Evolutionary conservation across 2,329 filamentous ascomycete species (phyloP).

Genomic region (Nannizzia gypsea): DNA sequence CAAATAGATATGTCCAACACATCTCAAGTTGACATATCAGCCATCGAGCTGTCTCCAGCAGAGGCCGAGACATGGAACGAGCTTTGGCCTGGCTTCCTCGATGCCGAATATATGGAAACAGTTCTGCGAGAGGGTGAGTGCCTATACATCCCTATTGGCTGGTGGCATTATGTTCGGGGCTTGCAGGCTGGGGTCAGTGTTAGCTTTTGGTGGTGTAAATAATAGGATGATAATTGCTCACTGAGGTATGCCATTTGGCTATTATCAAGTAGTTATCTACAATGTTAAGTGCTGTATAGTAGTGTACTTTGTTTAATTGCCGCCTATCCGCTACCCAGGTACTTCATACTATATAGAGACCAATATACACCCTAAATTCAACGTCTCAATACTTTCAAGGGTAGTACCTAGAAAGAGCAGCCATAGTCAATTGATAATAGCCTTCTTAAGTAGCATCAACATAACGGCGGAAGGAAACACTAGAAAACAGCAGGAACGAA

Average conservation of each 20-base stretch:
- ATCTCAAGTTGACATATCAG: slow-evolving; percentile 62
- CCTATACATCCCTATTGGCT: slow-evolving; percentile 81
- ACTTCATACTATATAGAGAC: too few species aligned
- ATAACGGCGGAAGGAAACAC: too few species aligned
- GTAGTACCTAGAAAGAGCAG: too few species aligned
- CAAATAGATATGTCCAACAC: slow-evolving; percentile 92
- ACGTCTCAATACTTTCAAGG: too few species aligned
- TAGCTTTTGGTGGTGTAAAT: slow-evolving; percentile 85
- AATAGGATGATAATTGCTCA: background rate
- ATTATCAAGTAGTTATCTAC: too few species aligned
- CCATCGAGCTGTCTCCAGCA: slow-evolving; percentile 45
- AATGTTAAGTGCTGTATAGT: too few species aligned
- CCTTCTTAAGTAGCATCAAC: too few species aligned
- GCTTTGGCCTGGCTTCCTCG: slow-evolving; percentile 44
- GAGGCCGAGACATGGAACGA: slow-evolving; percentile 33
- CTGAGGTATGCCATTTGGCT: background rate
- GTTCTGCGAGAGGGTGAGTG: slow-evolving; percentile 71
- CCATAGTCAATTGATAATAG: too few species aligned
- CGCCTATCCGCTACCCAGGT: too few species aligned
- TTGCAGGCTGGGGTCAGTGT: slow-evolving; percentile 83
- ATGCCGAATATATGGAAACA: slow-evolving; percentile 58
- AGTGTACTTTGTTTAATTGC: too few species aligned
- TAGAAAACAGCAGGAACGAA: too few species aligned
- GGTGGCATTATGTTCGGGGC: slow-evolving; percentile 95
- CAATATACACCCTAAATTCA: too few species aligned